phyloP scores from a whole-genome alignment of 176 grass and related monocot species.

The Pontederia paniculata region DNA sequence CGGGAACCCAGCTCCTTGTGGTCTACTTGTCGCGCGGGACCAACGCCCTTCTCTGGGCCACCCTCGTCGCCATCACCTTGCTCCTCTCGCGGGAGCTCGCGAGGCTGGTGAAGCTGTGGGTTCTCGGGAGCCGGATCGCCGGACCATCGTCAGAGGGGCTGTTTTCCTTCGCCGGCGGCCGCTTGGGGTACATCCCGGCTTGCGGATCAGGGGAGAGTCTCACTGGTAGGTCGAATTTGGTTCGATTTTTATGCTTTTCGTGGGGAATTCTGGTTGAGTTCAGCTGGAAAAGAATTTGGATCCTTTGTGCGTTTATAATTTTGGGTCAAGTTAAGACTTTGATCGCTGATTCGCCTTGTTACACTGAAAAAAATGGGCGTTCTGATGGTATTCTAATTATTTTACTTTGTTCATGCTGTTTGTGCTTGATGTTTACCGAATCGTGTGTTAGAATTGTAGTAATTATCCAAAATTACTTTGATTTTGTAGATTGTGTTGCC shows the following conservation, averaged over 20 bases:
- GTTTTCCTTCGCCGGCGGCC: slow-evolving; percentile 5
- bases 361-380: background rate
- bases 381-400: background rate
- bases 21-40: slow-evolving; percentile 59
- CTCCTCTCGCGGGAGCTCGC: slow-evolving; percentile 35
- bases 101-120: slow-evolving; percentile 50
- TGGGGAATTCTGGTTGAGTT: background rate
- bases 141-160: slow-evolving; percentile 27
- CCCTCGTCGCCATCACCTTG: slow-evolving; percentile 41
- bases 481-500: no score
- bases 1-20: slow-evolving; percentile 33
- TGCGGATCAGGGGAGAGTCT: slow-evolving; percentile 45
- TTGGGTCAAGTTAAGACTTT: background rate
- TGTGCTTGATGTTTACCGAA: background rate
- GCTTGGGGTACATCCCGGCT: slow-evolving; percentile 23
- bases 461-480: no score
- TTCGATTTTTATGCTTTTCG: background rate
- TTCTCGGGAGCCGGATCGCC: slow-evolving; percentile 48
- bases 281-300: background rate
- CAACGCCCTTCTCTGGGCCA: slow-evolving; percentile 75
- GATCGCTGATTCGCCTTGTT: background rate
- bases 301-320: background rate
- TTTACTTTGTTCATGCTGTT: background rate
- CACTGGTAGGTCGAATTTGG: slow-evolving; percentile 19
- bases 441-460: background rate